Conservation (phyloP, 768 basidiomycete species). For the Suillus lakei region DNA sequence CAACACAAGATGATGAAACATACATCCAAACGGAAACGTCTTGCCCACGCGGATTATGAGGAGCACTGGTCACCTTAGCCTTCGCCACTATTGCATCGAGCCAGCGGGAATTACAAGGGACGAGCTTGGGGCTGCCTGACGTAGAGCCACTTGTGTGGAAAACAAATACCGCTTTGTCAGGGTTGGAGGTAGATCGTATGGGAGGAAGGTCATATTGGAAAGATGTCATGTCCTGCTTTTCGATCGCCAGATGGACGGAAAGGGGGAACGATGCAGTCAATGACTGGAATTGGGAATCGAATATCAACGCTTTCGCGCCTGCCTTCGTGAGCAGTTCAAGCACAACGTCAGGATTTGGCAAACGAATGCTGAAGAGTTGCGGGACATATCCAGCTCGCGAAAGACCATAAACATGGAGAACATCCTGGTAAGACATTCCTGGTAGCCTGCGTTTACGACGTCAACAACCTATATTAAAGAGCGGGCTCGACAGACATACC, state of each 20-base stretch:
- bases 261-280: slow-evolving; percentile 51
- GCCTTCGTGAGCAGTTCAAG: slow-evolving; percentile 71
- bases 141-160: slow-evolving; percentile 87
- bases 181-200: slow-evolving; percentile 38
- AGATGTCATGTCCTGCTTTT: slow-evolving; percentile 41
- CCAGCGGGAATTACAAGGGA: slow-evolving; percentile 74
- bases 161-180: slow-evolving; percentile 59
- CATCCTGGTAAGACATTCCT: slow-evolving; percentile 73
- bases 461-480: slow-evolving; percentile 13
- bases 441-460: slow-evolving; percentile 55
- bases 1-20: slow-evolving; percentile 36
- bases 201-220: slow-evolving; percentile 47
- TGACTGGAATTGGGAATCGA: slow-evolving; percentile 59
- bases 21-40: slow-evolving; percentile 79
- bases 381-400: slow-evolving; percentile 80
- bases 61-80: slow-evolving; percentile 54
- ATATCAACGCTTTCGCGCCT: slow-evolving; percentile 65
- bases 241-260: slow-evolving; percentile 50
- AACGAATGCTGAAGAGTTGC: slow-evolving; percentile 77
- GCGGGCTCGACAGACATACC: slow-evolving; percentile 49
- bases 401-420: slow-evolving; percentile 74
- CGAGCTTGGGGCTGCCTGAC: slow-evolving; percentile 82
- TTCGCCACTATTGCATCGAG: slow-evolving; percentile 64
- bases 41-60: slow-evolving; percentile 53
- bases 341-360: slow-evolving; percentile 73